Evolutionary conservation across 805 yeast genomes (phyloP).

Genomic region (Schwanniomyces sp.): DNA sequence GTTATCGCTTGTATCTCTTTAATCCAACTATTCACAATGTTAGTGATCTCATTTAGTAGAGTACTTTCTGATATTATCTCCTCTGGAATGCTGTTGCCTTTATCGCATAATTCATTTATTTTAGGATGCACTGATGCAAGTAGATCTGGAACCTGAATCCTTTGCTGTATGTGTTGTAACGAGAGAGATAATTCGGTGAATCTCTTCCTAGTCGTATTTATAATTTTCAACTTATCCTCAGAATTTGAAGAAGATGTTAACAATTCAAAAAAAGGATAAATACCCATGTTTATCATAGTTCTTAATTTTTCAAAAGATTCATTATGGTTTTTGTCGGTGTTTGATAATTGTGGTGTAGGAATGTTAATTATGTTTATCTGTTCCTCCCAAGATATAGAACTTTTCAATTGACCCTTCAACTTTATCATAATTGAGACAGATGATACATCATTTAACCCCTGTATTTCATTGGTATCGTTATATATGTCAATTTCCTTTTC

Average conservation of each 20-base stretch:
- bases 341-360: slow-evolving; percentile 18
- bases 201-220: slow-evolving; percentile 50
- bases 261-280: slow-evolving; percentile 69
- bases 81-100: slow-evolving; percentile 28
- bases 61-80: slow-evolving; percentile 47
- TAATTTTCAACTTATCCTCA: slow-evolving; percentile 6
- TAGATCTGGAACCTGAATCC: slow-evolving; percentile 68
- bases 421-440: slow-evolving; percentile 44
- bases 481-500: slow-evolving; percentile 1
- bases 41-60: slow-evolving; percentile 69
- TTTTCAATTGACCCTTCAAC: slow-evolving; percentile 30
- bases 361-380: slow-evolving; percentile 36
- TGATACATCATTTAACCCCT: slow-evolving; percentile 1
- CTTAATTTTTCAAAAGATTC: slow-evolving; percentile 53
- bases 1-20: slow-evolving; percentile 60
- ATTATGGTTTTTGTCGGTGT: slow-evolving; percentile 8
- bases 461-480: slow-evolving; percentile 7
- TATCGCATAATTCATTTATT: slow-evolving; percentile 22
- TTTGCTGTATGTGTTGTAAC: slow-evolving; percentile 64
- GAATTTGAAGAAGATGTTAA: slow-evolving; percentile 16
- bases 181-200: slow-evolving; percentile 68
- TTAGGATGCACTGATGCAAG: slow-evolving; percentile 50
- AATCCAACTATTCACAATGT: slow-evolving; percentile 73
- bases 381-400: slow-evolving; percentile 18
- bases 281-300: slow-evolving; percentile 59